Percentiles rank a stretch among this genome's conserved stretches.
These are phyloP conservation scores for Xylaria sp. DNA, from an alignment of 2,329 filamentous ascomycete genomes.

Conservation along the genomic window DNA sequence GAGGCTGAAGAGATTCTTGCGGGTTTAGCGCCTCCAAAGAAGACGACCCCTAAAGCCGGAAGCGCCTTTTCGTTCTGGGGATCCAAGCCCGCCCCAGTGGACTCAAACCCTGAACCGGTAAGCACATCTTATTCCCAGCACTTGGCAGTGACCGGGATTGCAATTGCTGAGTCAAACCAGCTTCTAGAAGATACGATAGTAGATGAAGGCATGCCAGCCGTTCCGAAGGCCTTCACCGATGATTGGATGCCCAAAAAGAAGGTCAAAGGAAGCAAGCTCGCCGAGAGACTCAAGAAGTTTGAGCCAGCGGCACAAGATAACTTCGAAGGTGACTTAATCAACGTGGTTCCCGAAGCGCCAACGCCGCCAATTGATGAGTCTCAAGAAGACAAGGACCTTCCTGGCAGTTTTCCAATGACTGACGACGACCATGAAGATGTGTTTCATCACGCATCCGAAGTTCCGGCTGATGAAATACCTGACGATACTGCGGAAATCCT, in stretches of 20 bases:
- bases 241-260: conserved; percentile 63
- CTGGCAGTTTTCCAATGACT: conserved; percentile 49
- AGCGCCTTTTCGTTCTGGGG: conserved; percentile 70
- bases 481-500: conserved; percentile 58
- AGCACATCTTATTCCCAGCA: conserved; percentile 40
- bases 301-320: conserved; percentile 57
- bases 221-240: conserved; percentile 52
- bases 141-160: conserved; percentile 55
- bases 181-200: conserved; percentile 58
- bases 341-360: conserved; percentile 54
- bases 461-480: conserved; percentile 47
- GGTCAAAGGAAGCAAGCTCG: conserved; percentile 60
- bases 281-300: conserved; percentile 68
- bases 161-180: conserved; percentile 60
- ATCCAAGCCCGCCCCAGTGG: conserved; percentile 52
- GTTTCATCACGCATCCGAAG: conserved; percentile 21
- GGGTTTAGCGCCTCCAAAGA: conserved; percentile 41
- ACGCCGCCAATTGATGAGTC: conserved; percentile 54
- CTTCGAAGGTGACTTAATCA: conserved; percentile 49
- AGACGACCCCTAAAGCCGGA: conserved; percentile 43
- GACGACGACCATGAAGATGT: conserved; percentile 37
- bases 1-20: conserved; percentile 48
- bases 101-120: conserved; percentile 51
- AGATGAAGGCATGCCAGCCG: conserved; percentile 56
- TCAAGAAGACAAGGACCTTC: conserved; percentile 51